These are phyloP conservation scores for Rhynchospora pubera DNA, from an alignment of 176 grass and related monocot genomes.

Conservation along the genomic window DNA sequence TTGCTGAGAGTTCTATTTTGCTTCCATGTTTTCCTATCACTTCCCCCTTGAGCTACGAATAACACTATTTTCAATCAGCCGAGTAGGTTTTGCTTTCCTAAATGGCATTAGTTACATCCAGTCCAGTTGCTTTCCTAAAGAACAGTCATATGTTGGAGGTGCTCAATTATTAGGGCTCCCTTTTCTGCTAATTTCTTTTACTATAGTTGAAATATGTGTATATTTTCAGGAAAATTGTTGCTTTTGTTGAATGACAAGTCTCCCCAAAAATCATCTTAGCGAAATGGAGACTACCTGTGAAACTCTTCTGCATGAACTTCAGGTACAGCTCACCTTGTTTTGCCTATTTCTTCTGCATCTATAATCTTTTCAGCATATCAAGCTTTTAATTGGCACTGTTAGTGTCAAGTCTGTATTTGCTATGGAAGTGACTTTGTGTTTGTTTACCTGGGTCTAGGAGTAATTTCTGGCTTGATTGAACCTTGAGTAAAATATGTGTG, in stretches of 20 bases:
- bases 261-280: conserved; percentile 24
- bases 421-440: background rate
- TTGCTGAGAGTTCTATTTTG: background rate
- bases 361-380: background rate
- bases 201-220: background rate
- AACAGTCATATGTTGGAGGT: background rate
- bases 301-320: conserved; percentile 52
- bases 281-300: conserved; percentile 45
- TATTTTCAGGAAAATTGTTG: conserved; percentile 12
- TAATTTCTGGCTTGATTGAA: background rate
- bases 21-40: background rate
- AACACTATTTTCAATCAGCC: background rate
- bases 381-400: background rate
- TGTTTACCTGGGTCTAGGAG: background rate
- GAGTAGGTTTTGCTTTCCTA: background rate
- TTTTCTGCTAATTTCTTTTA: background rate
- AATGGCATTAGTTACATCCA: background rate
- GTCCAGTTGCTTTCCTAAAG: background rate
- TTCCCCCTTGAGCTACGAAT: background rate
- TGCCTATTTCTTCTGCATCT: too few species aligned
- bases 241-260: conserved; percentile 18
- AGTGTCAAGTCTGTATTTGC: background rate
- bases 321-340: conserved; percentile 24
- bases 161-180: background rate
- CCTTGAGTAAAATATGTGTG: background rate